These are phyloP conservation scores for Calonectria hongkongensis DNA, from an alignment of 2,329 filamentous ascomycete species.

Conservation along the genomic window DNA sequence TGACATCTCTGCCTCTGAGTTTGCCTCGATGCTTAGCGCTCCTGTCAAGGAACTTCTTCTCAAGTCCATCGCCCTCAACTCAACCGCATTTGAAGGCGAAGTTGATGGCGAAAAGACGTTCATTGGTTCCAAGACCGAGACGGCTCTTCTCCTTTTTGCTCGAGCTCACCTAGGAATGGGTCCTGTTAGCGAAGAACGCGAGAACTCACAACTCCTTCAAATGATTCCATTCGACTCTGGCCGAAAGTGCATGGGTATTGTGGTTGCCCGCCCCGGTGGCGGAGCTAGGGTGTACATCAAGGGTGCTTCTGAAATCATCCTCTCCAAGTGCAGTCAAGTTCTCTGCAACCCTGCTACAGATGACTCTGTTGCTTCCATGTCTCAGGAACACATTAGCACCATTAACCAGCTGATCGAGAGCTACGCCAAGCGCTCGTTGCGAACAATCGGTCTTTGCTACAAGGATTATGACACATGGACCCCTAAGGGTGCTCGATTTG, in stretches of 20 bases:
- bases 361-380: slow-evolving; percentile 65
- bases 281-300: slow-evolving; percentile 76
- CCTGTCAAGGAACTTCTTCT: slow-evolving; percentile 72
- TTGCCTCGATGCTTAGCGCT: slow-evolving; percentile 66
- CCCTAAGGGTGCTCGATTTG: slow-evolving; percentile 75
- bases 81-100: slow-evolving; percentile 85
- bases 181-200: slow-evolving; percentile 77
- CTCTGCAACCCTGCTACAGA: slow-evolving; percentile 70
- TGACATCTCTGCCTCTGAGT: slow-evolving; percentile 67
- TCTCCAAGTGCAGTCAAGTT: slow-evolving; percentile 72
- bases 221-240: slow-evolving; percentile 85
- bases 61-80: slow-evolving; percentile 79
- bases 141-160: slow-evolving; percentile 82
- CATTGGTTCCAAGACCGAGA: slow-evolving; percentile 87
- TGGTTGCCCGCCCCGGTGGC: slow-evolving; percentile 71
- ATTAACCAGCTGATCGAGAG: slow-evolving; percentile 82
- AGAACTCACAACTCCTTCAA: slow-evolving; percentile 76
- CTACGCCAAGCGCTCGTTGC: slow-evolving; percentile 87
- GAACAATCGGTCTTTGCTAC: slow-evolving; percentile 90
- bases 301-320: slow-evolving; percentile 79
- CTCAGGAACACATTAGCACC: slow-evolving; percentile 71
- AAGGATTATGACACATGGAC: slow-evolving; percentile 92
- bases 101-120: slow-evolving; percentile 80
- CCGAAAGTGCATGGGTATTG: slow-evolving; percentile 82
- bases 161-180: slow-evolving; percentile 81